phyloP scores from a whole-genome alignment of 306 rosid species.

The Vachellia pachyceras region DNA sequence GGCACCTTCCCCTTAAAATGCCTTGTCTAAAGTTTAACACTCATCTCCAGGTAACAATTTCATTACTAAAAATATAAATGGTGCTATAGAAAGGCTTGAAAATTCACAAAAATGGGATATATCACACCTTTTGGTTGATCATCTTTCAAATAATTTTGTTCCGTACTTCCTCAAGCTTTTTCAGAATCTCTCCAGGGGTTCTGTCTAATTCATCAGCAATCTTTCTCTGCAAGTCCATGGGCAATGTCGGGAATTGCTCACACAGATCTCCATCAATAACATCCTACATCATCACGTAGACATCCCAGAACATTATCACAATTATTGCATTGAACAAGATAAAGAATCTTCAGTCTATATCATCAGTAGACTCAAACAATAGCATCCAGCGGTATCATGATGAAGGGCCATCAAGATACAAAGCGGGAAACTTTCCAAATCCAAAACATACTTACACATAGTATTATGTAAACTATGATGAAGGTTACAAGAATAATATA shows the following conservation, averaged over 20 bases:
- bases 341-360: neutral
- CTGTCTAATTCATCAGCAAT: slow-evolving; percentile 96
- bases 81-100: slow-evolving; percentile 7
- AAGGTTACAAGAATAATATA: slow-evolving; percentile 15
- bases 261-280: slow-evolving; percentile 99
- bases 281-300: slow-evolving; percentile 61
- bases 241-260: slow-evolving; percentile 95
- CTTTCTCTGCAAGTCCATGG: slow-evolving; percentile 93
- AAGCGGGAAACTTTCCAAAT: neutral
- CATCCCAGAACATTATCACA: slow-evolving; percentile 25
- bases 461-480: slow-evolving; percentile 15
- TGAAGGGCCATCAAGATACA: slow-evolving; percentile 16
- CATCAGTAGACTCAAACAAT: neutral
- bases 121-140: slow-evolving; percentile 44
- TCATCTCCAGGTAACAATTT: slow-evolving; percentile 1
- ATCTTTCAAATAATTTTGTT: slow-evolving; percentile 82
- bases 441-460: slow-evolving; percentile 13
- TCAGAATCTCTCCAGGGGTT: slow-evolving; percentile 94
- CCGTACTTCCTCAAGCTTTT: slow-evolving; percentile 90
- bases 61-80: slow-evolving; percentile 1
- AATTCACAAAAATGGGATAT: neutral
- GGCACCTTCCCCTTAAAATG: neutral
- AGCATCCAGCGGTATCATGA: neutral
- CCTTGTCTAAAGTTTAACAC: neutral
- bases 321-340: neutral